Evolutionary conservation across 495 filamentous ascomycete genomes (phyloP).

Genomic region (Aspergillus incahuasiensis): DNA sequence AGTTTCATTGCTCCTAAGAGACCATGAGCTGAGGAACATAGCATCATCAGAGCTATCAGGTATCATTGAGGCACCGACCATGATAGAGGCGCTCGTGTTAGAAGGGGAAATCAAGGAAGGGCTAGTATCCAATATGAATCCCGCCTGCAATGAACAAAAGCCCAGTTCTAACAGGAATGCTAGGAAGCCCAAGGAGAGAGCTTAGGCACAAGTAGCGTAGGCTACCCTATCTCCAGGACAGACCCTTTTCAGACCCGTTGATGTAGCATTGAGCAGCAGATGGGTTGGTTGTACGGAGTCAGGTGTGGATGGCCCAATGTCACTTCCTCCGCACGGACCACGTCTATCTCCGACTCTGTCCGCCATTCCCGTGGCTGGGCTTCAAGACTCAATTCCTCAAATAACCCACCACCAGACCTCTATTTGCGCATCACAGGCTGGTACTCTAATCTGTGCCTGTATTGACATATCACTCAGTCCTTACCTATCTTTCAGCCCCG

Average conservation of each 20-base stretch:
- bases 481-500: neutral
- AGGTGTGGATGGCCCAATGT: neutral
- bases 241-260: too few relatives aligned
- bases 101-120: too few relatives aligned
- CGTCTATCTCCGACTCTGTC: constrained; percentile 4
- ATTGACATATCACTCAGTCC: constrained; percentile 8
- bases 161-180: too few relatives aligned
- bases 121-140: too few relatives aligned
- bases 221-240: too few relatives aligned
- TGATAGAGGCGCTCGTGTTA: too few relatives aligned
- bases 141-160: too few relatives aligned
- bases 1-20: too few relatives aligned
- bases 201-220: neutral
- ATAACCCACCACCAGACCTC: neutral
- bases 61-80: too few relatives aligned
- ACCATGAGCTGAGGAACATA: too few relatives aligned
- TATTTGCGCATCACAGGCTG: constrained; percentile 14
- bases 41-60: too few relatives aligned
- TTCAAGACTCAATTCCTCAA: neutral
- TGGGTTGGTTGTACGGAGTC: neutral
- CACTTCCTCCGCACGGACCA: constrained; percentile 15
- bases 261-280: neutral
- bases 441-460: neutral
- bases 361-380: constrained; percentile 1
- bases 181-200: too few relatives aligned